A percentile compares a stretch with the other conserved stretches of the same genome.
Conservation (phyloP, 2,329 filamentous ascomycete genomes). For the Colletotrichum paranaense region DNA sequence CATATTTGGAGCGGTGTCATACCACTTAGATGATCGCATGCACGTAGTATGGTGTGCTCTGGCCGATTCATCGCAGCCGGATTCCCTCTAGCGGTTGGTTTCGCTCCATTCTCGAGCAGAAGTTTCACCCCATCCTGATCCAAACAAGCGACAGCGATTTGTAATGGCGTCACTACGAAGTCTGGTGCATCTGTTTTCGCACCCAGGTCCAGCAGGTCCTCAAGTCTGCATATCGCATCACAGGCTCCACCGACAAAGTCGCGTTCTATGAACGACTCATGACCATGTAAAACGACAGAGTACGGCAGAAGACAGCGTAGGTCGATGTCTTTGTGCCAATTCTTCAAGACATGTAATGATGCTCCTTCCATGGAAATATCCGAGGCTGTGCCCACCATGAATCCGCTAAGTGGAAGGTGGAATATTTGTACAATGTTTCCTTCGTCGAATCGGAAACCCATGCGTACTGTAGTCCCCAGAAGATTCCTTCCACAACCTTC, state of each 20-base stretch:
- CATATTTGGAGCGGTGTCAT: not conserved
- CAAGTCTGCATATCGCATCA: not conserved
- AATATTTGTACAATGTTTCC: too few species aligned
- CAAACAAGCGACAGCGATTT: not conserved
- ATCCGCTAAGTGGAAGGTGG: too few species aligned
- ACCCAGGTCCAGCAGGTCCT: not conserved
- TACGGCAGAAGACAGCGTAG: too few species aligned
- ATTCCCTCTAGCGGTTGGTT: rapidly evolving
- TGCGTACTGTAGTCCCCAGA: too few species aligned
- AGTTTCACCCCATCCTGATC: not conserved
- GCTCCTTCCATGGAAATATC: too few species aligned
- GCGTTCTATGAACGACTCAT: too few species aligned
- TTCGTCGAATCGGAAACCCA: too few species aligned
- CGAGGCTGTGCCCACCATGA: too few species aligned
- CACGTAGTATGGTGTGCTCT: rapidly evolving
- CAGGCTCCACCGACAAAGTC: too few species aligned
- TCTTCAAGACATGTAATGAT: too few species aligned
- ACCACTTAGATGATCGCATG: rapidly evolving
- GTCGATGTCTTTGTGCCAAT: too few species aligned
- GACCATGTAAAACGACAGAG: not conserved
- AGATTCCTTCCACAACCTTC: too few species aligned
- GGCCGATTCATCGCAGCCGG: not conserved
- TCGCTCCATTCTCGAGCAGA: not conserved
- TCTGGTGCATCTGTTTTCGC: not conserved
- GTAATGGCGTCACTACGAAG: not conserved